Percentiles rank a stretch among this genome's conserved stretches.
Evolutionary conservation across 352 stramenopile species (phyloP).

Genomic region (Pythium rishiriense): DNA sequence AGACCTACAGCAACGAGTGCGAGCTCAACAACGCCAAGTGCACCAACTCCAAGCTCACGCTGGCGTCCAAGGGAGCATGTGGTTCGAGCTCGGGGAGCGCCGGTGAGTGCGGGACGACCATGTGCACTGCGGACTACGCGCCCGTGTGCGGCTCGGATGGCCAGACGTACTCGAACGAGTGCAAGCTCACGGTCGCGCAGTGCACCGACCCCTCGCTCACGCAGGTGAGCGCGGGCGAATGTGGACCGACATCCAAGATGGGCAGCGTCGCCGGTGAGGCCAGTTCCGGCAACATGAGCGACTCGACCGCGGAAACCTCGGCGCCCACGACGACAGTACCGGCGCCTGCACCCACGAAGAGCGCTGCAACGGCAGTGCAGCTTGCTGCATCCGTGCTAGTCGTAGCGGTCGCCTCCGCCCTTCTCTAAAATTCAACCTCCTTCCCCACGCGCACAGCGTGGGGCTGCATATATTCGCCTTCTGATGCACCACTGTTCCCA

Average conservation of each 20-base stretch:
- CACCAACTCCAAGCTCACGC: slow-evolving; percentile 15
- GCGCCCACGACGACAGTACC: background rate
- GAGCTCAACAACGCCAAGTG: slow-evolving; percentile 26
- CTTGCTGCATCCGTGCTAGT: background rate
- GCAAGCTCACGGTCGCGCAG: slow-evolving; percentile 23
- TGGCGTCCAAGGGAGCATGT: slow-evolving; percentile 16
- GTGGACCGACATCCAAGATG: background rate
- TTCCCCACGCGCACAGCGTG: no score
- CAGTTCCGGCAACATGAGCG: background rate
- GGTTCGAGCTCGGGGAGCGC: slow-evolving; percentile 5
- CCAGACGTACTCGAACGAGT: slow-evolving; percentile 50
- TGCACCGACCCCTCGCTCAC: slow-evolving; percentile 21
- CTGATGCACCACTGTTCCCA: no score
- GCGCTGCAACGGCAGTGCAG: background rate
- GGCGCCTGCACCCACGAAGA: background rate
- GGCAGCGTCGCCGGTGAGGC: slow-evolving; percentile 10
- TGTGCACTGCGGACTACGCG: slow-evolving; percentile 15
- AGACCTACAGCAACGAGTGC: slow-evolving; percentile 34
- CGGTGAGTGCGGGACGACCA: background rate
- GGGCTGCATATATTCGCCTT: background rate
- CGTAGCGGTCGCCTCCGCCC: background rate
- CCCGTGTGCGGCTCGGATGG: slow-evolving; percentile 49
- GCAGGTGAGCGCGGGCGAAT: slow-evolving; percentile 16
- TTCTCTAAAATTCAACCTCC: slow-evolving; percentile 12
- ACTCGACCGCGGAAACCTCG: background rate